These are phyloP conservation scores for Halophytophthora polymorphica DNA, from an alignment of 352 stramenopile genomes.

Conservation along the genomic window DNA sequence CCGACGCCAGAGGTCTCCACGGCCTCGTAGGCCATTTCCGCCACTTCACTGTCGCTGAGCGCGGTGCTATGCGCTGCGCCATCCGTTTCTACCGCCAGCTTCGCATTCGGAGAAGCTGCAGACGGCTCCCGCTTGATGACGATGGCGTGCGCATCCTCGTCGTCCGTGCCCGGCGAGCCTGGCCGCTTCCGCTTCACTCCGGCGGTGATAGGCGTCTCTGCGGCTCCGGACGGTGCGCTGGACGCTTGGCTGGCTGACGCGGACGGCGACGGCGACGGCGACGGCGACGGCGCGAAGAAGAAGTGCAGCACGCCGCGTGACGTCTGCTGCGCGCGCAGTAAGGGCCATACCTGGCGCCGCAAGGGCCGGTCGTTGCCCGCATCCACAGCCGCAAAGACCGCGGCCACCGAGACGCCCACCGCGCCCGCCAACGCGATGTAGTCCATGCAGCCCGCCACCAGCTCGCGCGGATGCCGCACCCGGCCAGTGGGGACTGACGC, in stretches of 20 bases:
- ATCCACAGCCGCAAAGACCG: conserved; percentile 44
- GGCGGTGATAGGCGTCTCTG: neutral
- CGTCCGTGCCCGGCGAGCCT: conserved; percentile 1
- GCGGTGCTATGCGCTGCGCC: neutral
- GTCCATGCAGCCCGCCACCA: conserved; percentile 62
- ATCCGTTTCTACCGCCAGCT: neutral
- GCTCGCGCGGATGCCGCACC: conserved; percentile 27
- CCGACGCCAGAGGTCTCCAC: conserved; percentile 4
- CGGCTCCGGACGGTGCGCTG: neutral
- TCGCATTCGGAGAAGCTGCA: neutral
- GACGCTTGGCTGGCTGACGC: neutral
- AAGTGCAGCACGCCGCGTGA: conserved; percentile 46
- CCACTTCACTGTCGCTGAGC: conserved; percentile 14
- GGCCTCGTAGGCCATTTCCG: conserved; percentile 20
- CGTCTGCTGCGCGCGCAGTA: conserved; percentile 45
- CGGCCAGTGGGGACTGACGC: neutral
- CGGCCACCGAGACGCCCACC: conserved; percentile 33
- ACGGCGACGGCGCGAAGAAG: conserved; percentile 20
- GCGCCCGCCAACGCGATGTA: conserved; percentile 58
- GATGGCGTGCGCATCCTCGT: conserved; percentile 1
- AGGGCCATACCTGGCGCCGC: conserved; percentile 51
- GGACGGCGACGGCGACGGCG: no score
- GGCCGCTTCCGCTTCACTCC: conserved; percentile 64
- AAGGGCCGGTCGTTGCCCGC: conserved; percentile 34
- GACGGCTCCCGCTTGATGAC: conserved; percentile 24